Evolutionary conservation across 805 yeast genomes (phyloP), one percentile per base, ranked within the genome.

Genomic region (Vanderwaltozyma verrucispora): DNA sequence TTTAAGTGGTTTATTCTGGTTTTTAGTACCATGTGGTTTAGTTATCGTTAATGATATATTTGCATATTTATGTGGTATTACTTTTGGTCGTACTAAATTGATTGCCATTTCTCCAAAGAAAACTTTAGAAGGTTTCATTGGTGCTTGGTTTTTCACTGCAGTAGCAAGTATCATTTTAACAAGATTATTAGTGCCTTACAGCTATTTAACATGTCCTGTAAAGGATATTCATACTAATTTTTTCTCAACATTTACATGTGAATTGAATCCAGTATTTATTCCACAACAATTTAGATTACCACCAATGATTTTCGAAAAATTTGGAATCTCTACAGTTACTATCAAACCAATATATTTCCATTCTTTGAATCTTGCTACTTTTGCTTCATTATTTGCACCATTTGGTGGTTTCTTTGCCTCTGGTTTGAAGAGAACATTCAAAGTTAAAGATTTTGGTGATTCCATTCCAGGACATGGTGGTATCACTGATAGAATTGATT

Each of bases 391-490:
- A 47, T 80, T 92, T 59, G 98, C 98, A 3, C 98, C 98, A 42
- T 92, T 92, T 57, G 98, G 98, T 38, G 98, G 98, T 2, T 92
- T 92, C 60, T 92, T 92, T 53, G 97, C 97, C 6, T 80, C 94
- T 37, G 98, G 97, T n/a, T 70, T 92, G 50, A 92, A 92, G 67
- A 77, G 98, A 63, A 86, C 97, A 12, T 88, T 92, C 65, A 84
- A 89, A 54, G 87, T 88, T 38, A 92, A 92, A 64, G 98, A 92
- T 63, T 92, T 92, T 54, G 98, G 97, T 48, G 94, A 89, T 55
- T 89, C 97, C 9, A 92, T 92, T 49, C 98, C 98, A 13, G 98
- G 98, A 24, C 98, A 92, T 57, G 98, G 98, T 45, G 98, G 98
- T 49, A 80, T 92, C 48, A 88, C 96, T 19, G 98, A 92, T 59